Base-by-base conservation (phyloP, 768 basidiomycete genomes). In the Russula emetica region DNA sequence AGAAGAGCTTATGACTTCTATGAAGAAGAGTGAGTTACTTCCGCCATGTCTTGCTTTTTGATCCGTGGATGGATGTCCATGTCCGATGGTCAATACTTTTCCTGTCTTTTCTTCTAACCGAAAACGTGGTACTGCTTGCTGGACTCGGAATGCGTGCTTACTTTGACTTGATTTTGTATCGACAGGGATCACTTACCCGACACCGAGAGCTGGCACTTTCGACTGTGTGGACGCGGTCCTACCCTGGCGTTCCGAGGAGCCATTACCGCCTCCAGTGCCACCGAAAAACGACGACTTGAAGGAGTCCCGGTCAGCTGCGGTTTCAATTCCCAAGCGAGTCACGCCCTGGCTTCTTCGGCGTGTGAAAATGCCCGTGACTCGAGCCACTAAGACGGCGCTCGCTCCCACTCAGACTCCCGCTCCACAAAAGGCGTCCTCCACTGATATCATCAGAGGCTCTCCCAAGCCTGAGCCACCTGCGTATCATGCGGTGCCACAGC, bases 191-290 rank as follows among this genome's bases (percentile, higher is more conserved):
- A n/a, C 38, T 13, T 26, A 8, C 58, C 16, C 36, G 34, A 55
- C 63, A 44, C 36, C 45, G 58, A 64, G 53, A 64, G 58, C 63
- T 60, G 53, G 53, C 10, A 24, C 63, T 64, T 54, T 55, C 58
- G 22, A 34, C 22, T 8, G 14, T 28, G 36, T 22, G 13, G 58
- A 64, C 28, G 36, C 28, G 2, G 36, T 50, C 58, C 38, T 50
- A 30, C 47, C 58, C 44, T 38, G 34, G 53, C 45, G 36, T 20
- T 24, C 5, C 36, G 47, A 55, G n/a, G 22, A 44, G 5, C 58
- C 63, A 3, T 16, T 40, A 18, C 38, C 53, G 16, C 53, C 63
- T 24, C 58, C 63, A 5, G 63, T 64, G 10, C 58, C 45, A 1
- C 58, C 63, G 6, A 64, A 60, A 32, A 7, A 20, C 53, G 26